Conservation (phyloP, 2,329 filamentous ascomycete genomes). For the Pestalotiopsis sp. region DNA sequence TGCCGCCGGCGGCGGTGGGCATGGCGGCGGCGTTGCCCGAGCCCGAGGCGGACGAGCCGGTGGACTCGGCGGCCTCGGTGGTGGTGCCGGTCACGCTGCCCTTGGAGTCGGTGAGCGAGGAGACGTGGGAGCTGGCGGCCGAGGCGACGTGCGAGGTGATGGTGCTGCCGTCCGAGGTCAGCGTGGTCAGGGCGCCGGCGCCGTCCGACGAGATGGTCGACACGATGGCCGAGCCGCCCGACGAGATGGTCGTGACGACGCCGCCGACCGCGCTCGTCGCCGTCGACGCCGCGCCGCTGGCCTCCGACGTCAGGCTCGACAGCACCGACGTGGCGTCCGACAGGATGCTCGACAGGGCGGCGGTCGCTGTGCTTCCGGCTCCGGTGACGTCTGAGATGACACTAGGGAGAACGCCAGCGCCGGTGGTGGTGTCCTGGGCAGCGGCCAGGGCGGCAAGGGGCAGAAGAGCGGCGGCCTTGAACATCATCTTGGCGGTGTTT, state of each 20-base stretch:
- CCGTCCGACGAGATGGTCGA: slow-evolving; percentile 6
- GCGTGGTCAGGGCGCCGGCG: not conserved
- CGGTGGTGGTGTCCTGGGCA: slow-evolving; percentile 5
- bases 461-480: not conserved
- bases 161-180: slow-evolving; percentile 4
- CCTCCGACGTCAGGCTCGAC: slow-evolving; percentile 3
- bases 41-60: not conserved
- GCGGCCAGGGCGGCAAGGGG: not conserved
- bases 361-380: not conserved
- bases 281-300: not conserved
- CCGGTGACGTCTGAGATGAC: not conserved
- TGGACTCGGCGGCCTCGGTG: not conserved
- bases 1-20: not conserved
- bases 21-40: not conserved
- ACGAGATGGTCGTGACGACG: slow-evolving; percentile 1
- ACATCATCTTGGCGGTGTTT: not conserved
- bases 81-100: not conserved
- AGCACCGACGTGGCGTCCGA: not conserved
- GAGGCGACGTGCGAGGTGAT: not conserved
- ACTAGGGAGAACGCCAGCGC: not conserved
- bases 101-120: not conserved
- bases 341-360: not conserved
- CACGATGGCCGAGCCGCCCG: not conserved
- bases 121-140: not conserved
- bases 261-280: not conserved